phyloP scores from a whole-genome alignment of 2,329 filamentous ascomycete genomes.

The Phoma sp. region DNA sequence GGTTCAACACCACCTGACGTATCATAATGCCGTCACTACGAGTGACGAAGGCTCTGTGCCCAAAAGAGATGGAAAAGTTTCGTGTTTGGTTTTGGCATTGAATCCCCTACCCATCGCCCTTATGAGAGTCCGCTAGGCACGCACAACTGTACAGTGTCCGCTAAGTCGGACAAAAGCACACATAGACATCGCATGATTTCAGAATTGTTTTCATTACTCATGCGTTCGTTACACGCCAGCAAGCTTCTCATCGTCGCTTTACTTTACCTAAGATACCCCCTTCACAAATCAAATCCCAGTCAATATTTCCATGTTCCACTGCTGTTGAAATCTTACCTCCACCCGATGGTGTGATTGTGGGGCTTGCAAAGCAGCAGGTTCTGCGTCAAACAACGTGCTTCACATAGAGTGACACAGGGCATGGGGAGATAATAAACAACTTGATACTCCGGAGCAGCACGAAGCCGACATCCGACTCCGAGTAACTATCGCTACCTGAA shows the following conservation, averaged over 20 bases:
- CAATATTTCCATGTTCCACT: no score
- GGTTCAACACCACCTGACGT: slow-evolving; percentile 32
- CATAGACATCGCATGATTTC: slow-evolving; percentile 9
- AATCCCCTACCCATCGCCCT: slow-evolving; percentile 9
- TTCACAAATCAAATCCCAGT: slow-evolving; percentile 27
- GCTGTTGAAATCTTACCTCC: no score
- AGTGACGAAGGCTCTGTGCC: not conserved
- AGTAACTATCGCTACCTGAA: no score
- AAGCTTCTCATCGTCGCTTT: slow-evolving; percentile 21
- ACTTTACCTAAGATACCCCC: slow-evolving; percentile 40
- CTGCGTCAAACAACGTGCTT: not conserved
- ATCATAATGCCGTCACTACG: not conserved
- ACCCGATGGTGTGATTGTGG: no score
- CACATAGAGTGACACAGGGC: not conserved
- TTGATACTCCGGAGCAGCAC: no score
- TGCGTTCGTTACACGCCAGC: slow-evolving; percentile 2
- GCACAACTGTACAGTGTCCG: slow-evolving; percentile 35
- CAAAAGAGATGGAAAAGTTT: slow-evolving; percentile 32
- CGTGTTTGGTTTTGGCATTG: slow-evolving; percentile 5
- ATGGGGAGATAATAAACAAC: no score
- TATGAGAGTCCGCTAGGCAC: slow-evolving; percentile 11
- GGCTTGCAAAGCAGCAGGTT: no score
- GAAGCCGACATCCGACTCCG: no score
- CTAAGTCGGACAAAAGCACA: slow-evolving; percentile 24
- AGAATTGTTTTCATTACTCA: not conserved